Evolutionary conservation across 345 rosid genomes (phyloP), one percentile per base, ranked within the genome.

Genomic region (Luvunga scandens): DNA sequence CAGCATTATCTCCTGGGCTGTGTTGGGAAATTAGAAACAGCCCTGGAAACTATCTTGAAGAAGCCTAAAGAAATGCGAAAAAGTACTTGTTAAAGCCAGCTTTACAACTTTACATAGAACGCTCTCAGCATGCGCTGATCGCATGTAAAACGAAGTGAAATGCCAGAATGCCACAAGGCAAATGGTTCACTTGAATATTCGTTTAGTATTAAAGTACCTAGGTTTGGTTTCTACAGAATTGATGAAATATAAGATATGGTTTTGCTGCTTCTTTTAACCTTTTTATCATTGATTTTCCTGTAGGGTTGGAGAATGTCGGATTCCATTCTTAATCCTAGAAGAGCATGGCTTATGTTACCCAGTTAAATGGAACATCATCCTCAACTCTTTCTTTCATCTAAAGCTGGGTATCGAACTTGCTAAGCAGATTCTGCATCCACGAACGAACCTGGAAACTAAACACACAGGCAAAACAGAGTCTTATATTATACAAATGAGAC

Each of bases 251-350:
- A 9, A 16, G 21, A 38, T 69, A 27, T 42, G 57, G 66, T 1
- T 75, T 1, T 8, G 39, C n/a, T 24, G 55, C 72, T 66, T 9
- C 56, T 16, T 22, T 62, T 74, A 64, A 77, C 63, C 21, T 48
- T 27, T 25, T 55, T 34, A 48, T 34, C 53, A 16, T 45, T 79
- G 57, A 1, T 77, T 76, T 77, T 78, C 22, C 69, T 73, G 71
- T 85, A 95, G 99, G 99, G 98, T 25, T 95, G 99, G 97, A 89
- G 86, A 76, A 95, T 95, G 96, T 93, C 96, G 33, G 97, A 95
- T 70, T 89, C 94, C 18, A 90, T 89, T 77, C 96, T 95, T 38
- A 95, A 95, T 84, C 98, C 98, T 5, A 97, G 98, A 33, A 89
- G 95, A 70, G 97, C 97, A 55, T 89, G 99, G 76, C 81, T 69